These are phyloP conservation scores for Mayamaea pseudoterrestris DNA, from an alignment of 108 stramenopile species.

Conservation along the genomic window DNA sequence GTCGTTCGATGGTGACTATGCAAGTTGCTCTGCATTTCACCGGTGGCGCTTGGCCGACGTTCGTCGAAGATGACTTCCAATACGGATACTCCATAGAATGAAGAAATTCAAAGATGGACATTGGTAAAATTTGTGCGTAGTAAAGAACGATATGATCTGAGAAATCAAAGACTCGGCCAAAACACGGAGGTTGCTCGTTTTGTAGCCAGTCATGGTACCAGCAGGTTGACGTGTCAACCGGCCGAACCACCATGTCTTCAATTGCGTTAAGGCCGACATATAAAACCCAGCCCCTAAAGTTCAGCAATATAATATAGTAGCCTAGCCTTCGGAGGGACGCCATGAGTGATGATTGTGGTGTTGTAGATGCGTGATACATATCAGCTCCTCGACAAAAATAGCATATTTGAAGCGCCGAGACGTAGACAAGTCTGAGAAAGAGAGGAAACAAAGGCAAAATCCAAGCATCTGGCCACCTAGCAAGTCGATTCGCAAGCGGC, in stretches of 20 bases:
- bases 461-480: constrained; percentile 63
- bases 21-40: no score
- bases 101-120: constrained; percentile 47
- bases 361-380: constrained; percentile 2
- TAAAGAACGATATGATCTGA: constrained; percentile 82
- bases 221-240: constrained; percentile 13
- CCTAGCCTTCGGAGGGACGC: constrained; percentile 23
- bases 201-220: constrained; percentile 52
- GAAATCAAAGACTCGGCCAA: constrained; percentile 61
- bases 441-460: constrained; percentile 67
- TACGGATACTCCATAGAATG: constrained; percentile 38
- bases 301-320: constrained; percentile 47
- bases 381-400: constrained; percentile 3
- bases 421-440: constrained; percentile 25
- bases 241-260: constrained; percentile 21
- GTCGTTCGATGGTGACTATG: no score
- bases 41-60: background rate
- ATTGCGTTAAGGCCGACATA: constrained; percentile 48
- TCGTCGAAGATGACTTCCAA: constrained; percentile 15
- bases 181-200: constrained; percentile 27
- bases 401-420: background rate
- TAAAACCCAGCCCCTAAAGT: constrained; percentile 52
- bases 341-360: background rate
- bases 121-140: constrained; percentile 62
- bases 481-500: constrained; percentile 38